Evolutionary conservation across 768 basidiomycete species (phyloP), one percentile per base, ranked within the genome.

Genomic region (Rhizopogon rudus): DNA sequence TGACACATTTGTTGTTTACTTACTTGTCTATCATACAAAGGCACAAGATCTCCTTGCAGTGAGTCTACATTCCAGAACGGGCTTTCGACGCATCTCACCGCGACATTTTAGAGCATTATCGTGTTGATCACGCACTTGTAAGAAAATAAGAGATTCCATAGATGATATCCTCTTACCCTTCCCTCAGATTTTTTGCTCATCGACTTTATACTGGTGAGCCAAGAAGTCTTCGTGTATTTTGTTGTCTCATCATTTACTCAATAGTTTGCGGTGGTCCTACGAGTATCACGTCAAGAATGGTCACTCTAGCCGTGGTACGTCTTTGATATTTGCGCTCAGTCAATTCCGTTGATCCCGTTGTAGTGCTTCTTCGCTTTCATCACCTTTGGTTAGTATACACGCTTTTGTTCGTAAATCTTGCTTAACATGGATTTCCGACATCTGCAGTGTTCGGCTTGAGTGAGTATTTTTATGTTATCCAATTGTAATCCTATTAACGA

Each of bases 101-200:
- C 20, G 13, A 40, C 3, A 39, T 13, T 42, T n/a, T 20, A 69
- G 68, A 52, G 68, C 49, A 6, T 66, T 56, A 53, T 69, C 48
- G 61, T 57, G 5, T 60, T 66, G 50, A 61, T 66, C 29, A 61
- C 63, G n/a, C 66, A 60, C 28, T 40, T 69, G 68, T 69, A 46
- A 55, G 68, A 4, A 20, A 22, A 29, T 10, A 22, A 10, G 5
- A 10, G 3, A 37, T 35, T 12, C 0, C 29, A 14, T 17, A 9
- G 4, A 3, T 25, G 3, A 7, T 16, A 25, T 37, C 13, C 1
- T 49, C 52, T 53, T 13, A 53, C 31, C 2, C 5, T 16, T 8
- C 9, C 52, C 20, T 20, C 33, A 69, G 68, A 13, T 71, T 61
- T 44, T 69, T 69, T 20, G 57, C 46, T 1, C 2, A 52, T 40